phyloP scores from a whole-genome alignment of 2,329 filamentous ascomycete species.

The Aspergillus caelatus region DNA sequence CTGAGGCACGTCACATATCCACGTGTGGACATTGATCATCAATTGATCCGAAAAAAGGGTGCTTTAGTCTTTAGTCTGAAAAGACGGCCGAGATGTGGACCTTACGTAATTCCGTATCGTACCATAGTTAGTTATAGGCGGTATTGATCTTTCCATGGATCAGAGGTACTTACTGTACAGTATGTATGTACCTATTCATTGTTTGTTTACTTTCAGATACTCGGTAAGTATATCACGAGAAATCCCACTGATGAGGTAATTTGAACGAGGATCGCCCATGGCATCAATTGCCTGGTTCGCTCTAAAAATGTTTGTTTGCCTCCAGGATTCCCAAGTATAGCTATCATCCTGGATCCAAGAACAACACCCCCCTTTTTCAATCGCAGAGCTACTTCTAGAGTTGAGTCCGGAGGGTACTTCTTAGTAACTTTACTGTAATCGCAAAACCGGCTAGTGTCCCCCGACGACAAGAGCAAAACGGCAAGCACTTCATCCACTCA shows the following conservation, averaged over 20 bases:
- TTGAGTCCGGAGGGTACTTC: not conserved
- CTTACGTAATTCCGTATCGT: not conserved
- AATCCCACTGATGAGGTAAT: not conserved
- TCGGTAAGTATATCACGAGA: not conserved
- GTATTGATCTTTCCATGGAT: not conserved
- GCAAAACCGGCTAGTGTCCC: constrained; percentile 1
- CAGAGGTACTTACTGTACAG: not conserved
- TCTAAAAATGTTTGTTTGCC: not conserved
- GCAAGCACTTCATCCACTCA: not conserved
- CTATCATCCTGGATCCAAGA: not conserved
- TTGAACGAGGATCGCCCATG: not conserved
- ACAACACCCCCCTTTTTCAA: not conserved
- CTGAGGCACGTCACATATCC: not conserved
- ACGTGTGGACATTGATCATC: constrained; percentile 6
- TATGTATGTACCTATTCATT: not conserved
- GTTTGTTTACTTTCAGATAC: not conserved
- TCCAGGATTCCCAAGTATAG: not conserved
- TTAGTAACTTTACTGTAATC: not conserved
- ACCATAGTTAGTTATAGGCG: not conserved
- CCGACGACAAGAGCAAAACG: not conserved
- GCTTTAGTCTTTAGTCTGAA: not conserved
- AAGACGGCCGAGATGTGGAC: not conserved
- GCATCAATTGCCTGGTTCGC: not conserved
- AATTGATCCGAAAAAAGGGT: not conserved
- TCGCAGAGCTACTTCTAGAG: not conserved